Evolutionary conservation across 495 filamentous ascomycete genomes (phyloP).

Genomic region (Halenospora varia): DNA sequence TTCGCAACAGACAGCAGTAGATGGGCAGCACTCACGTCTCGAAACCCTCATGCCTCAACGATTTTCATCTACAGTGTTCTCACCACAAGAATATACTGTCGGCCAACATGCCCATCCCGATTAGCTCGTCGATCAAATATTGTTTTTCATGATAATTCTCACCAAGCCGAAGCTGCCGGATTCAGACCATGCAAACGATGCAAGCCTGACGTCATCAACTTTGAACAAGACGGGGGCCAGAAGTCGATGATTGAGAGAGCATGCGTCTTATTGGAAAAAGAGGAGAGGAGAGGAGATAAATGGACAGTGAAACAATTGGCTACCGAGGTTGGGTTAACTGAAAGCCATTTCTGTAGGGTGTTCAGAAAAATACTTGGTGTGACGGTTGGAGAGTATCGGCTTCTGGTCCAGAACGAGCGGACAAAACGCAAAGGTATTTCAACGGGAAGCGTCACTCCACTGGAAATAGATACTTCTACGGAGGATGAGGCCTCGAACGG

Average conservation of each 20-base stretch:
- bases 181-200: slow-evolving; percentile 64
- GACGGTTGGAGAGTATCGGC: slow-evolving; percentile 54
- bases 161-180: slow-evolving; percentile 50
- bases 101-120: slow-evolving; percentile 55
- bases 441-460: too few relatives aligned
- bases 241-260: slow-evolving; percentile 43
- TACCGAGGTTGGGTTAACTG: slow-evolving; percentile 46
- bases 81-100: slow-evolving; percentile 62
- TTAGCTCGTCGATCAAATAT: slow-evolving; percentile 60
- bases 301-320: slow-evolving; percentile 43
- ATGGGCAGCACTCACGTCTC: slow-evolving; percentile 53
- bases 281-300: slow-evolving; percentile 37
- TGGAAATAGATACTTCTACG: too few relatives aligned
- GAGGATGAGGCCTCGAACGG: too few relatives aligned
- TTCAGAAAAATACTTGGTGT: slow-evolving; percentile 56
- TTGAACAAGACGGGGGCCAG: slow-evolving; percentile 28
- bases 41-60: slow-evolving; percentile 43
- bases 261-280: slow-evolving; percentile 29
- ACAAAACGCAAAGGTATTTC: too few relatives aligned
- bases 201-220: slow-evolving; percentile 37
- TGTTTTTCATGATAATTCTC: slow-evolving; percentile 50
- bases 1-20: too few relatives aligned
- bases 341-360: slow-evolving; percentile 60
- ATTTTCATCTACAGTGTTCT: slow-evolving; percentile 59
- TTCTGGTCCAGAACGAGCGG: too few relatives aligned